Evolutionary conservation across 306 rosid species (phyloP), one percentile per base, ranked within the genome.

Genomic region (Citrullus amarus): DNA sequence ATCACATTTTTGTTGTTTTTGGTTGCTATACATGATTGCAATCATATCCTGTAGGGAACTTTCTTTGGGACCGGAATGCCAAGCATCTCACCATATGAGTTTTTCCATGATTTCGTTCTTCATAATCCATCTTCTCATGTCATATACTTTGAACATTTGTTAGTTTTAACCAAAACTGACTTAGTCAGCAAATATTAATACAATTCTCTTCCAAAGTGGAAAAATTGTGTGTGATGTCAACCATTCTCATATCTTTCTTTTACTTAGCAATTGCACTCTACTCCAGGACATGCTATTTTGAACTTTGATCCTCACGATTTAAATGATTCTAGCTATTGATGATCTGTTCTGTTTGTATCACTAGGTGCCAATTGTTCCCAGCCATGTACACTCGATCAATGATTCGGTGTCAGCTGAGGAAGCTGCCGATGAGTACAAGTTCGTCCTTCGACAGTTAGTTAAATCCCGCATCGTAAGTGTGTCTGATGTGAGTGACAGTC

Each of bases 331-430:
- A 18, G 30, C 73, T 67, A 8, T 8, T 72, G 9, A 30, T 70
- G 76, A 80, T 84, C 54, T 48, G 80, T 61, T 84, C 79, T 71
- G 48, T 67, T 80, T 77, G 72, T 43, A 58, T 74, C 63, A 44
- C 61, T 90, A 96, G 99, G 93, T 93, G 46, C 98, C 98, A 32
- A 86, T 96, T 84, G 87, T 91, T 84, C 96, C 92, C 25, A 93
- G 96, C 65, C 99, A 93, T 54, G 96, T 91, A 75, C 90, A 86
- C 85, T 91, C 99, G 22, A 93, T 96, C 75, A 96, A 96, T 38
- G 97, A 93, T 82, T 87, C 93, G 0, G 88, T 96, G 74, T 89
- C 99, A 56, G 98, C 97, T 14, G 99, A 96, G 88, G 96, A 91
- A 81, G 99, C 99, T 66, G 97, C 99, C 22, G 87, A 84, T 71